Percentiles rank a stretch among this genome's conserved stretches.
Conservation (phyloP, 2,329 filamentous ascomycete species). For the Talaromyces verruculosus region DNA sequence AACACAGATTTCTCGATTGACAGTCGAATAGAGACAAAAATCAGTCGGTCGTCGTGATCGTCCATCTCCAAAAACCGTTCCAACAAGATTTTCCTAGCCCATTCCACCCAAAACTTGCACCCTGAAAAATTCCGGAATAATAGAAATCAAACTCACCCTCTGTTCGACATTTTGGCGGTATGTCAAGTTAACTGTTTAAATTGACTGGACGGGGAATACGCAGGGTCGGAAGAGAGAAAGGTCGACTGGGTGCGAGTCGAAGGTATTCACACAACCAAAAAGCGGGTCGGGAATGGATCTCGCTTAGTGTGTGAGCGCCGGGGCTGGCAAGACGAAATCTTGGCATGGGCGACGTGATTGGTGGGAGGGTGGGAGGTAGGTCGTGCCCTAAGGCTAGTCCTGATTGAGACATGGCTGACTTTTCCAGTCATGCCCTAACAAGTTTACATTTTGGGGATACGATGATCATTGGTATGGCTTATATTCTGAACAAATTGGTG, state of each 20-base stretch:
- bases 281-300: slow-evolving; percentile 38
- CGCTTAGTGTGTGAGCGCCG: slow-evolving; percentile 42
- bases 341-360: slow-evolving; percentile 35
- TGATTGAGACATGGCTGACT: slow-evolving; percentile 3
- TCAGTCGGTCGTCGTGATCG: background rate
- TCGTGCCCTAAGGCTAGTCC: slow-evolving; percentile 41
- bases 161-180: slow-evolving; percentile 52
- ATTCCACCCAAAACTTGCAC: background rate
- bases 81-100: background rate
- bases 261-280: slow-evolving; percentile 26
- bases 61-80: background rate
- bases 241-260: slow-evolving; percentile 25
- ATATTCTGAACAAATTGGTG: background rate
- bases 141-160: slow-evolving; percentile 46
- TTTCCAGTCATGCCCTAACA: background rate
- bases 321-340: slow-evolving; percentile 39
- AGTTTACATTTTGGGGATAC: background rate
- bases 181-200: slow-evolving; percentile 41
- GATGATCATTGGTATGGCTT: background rate
- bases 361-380: slow-evolving; percentile 17
- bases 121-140: background rate
- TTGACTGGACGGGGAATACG: slow-evolving; percentile 33
- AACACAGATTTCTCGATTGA: background rate
- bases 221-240: slow-evolving; percentile 19
- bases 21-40: background rate